These are phyloP conservation scores for Raphanus raphanistrum DNA, from an alignment of 345 rosid genomes.

Conservation along the genomic window DNA sequence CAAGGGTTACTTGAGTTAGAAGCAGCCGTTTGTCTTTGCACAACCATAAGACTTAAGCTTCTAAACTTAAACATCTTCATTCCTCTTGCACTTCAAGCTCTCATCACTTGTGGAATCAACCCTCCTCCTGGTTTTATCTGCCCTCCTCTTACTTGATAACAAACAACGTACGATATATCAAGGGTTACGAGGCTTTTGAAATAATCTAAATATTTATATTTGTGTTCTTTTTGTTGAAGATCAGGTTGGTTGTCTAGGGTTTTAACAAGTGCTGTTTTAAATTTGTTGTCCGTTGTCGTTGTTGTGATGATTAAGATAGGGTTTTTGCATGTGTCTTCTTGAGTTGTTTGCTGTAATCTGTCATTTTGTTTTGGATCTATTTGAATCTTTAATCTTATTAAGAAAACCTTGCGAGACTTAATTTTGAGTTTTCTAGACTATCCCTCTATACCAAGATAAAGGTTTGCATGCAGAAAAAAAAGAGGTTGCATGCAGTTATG, in stretches of 20 bases:
- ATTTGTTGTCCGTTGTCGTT: neutral
- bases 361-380: constrained; percentile 7
- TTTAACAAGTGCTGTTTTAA: constrained; percentile 10
- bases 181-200: constrained; percentile 13
- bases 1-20: constrained; percentile 62
- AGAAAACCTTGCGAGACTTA: neutral
- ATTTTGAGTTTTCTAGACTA: neutral
- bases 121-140: constrained; percentile 77
- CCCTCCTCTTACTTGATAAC: constrained; percentile 45
- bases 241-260: constrained; percentile 21
- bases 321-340: constrained; percentile 19
- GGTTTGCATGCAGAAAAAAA: neutral
- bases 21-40: constrained; percentile 81
- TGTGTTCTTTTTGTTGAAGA: constrained; percentile 11
- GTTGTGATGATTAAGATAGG: constrained; percentile 17
- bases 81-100: constrained; percentile 77
- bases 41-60: constrained; percentile 67
- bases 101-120: constrained; percentile 69
- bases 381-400: neutral
- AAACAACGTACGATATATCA: constrained; percentile 1
- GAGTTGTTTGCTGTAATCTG: constrained; percentile 19
- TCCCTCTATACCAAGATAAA: neutral
- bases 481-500: constrained; percentile 15
- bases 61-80: constrained; percentile 63
- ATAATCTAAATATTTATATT: constrained; percentile 12